Base-by-base conservation (phyloP, 2,329 filamentous ascomycete genomes). In the Onygenales sp. region DNA sequence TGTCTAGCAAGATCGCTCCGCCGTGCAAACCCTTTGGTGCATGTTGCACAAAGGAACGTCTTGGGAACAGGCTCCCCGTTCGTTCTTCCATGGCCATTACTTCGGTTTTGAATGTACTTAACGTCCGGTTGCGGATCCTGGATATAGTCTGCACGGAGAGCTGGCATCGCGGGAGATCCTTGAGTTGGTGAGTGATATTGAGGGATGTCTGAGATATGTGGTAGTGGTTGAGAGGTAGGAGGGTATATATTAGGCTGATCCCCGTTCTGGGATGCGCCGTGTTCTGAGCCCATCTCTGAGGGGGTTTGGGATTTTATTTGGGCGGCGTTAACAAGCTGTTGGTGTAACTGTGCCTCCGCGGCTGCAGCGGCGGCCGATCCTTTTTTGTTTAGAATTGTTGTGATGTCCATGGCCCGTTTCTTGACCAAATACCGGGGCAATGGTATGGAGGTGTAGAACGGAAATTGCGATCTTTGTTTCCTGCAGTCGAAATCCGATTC, bases 1-100 rank as follows among this genome's bases (percentile, higher is more conserved):
- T 98, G 93, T 63, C 93, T 83, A 58, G 91, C 89, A 50, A 97
- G 82, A 73, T 98, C 93, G 71, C 92, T 97, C 59, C 93, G 81
- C 64, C 93, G 79, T 51, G 93, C 93, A 68, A 98, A 98, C 27
- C 86, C 87, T 72, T 97, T 97, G 54, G 80, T 81, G 69, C 93
- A 98, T 3, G 87, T 92, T 58, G 84, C 87, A 73, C 93, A 98
- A 21, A 89, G 85, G 65, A 93, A 96, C 1, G 88, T 84, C 72
- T 96, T 87, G 9, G 81, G 78, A 33, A 79, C 76, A 36, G 61
- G 77, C 66, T 68, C 74, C 65, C 57, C 60, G 42, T 64, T 65
- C n/a, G 64, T 62, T 71, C 75, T 71, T 51, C 62, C 60, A 62
- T 70, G 67, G 60, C 67, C 70, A 56, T 64, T 69, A 57, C 64